Base-by-base conservation (phyloP, 495 filamentous ascomycete species). In the Daldinia bambusicola region DNA sequence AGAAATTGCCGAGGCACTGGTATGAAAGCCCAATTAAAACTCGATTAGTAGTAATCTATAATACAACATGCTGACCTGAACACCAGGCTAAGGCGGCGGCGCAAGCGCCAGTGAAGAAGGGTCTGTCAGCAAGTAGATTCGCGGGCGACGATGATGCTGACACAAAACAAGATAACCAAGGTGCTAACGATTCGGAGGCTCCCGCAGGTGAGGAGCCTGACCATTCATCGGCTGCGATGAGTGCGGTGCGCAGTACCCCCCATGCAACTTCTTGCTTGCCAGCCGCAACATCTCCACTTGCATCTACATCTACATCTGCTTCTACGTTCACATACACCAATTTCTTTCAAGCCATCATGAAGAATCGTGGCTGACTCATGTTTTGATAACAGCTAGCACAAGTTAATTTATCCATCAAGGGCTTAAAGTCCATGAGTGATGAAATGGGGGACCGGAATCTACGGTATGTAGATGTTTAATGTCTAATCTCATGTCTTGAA, bases 181-280 rank as follows among this genome's bases (percentile, higher is more conserved):
- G 67, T 31, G 20, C 22, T 62, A 62, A 61, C 63, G 75, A 76
- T 9, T 61, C 69, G 53, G 72, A 75, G 63, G 45, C 66, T 60
- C 65, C 78, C 66, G 73, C 74, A 86, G 85, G 84, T 85, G 85
- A 85, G 83, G 75, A 81, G 71, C 75, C 77, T 69, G 86, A 88
- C 63, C 72, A 82, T 80, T 86, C 84, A 74, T 87, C 85, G 65
- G 79, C 81, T 69, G 85, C 84, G 71, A 80, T 88, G 72, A 84
- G 85, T 76, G 83, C 84, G 84, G 86, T 88, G 81, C 82, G 85
- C 77, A 74, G 75, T 70, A 74, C 82, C 81, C 79, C 63, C 63
- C 61, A 13, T 55, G 40, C 12, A 38, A 63, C 41, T 40, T 48
- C 50, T 45, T 62, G 41, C 55, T 78, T 80, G 76, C 70, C 75